phyloP scores from a whole-genome alignment of 202 grass and related monocot species.

The Dendrocalamus latiflorus region DNA sequence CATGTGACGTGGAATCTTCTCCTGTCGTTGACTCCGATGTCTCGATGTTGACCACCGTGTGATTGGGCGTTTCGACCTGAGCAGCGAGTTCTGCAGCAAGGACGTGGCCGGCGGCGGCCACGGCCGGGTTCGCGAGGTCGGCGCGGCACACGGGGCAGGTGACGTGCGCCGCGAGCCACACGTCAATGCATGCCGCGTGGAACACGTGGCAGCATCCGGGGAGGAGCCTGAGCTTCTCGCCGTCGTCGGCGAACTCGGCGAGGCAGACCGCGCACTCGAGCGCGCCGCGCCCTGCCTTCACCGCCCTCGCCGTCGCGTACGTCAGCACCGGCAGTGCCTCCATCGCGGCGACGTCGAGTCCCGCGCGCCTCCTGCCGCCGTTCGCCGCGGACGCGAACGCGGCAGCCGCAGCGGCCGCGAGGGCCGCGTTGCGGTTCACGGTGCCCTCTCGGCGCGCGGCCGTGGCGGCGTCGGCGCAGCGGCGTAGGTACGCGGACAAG shows the following conservation, averaged over 20 bases:
- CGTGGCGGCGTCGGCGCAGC: slow-evolving; percentile 29
- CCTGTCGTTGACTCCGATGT: slow-evolving; percentile 20
- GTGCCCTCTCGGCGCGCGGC: not conserved
- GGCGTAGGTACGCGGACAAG: slow-evolving; percentile 62
- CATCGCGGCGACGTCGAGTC: slow-evolving; percentile 49
- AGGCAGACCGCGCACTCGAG: slow-evolving; percentile 90
- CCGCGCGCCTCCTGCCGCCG: not conserved
- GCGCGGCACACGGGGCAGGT: slow-evolving; percentile 96
- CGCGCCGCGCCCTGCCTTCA: slow-evolving; percentile 46
- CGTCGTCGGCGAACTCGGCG: slow-evolving; percentile 55
- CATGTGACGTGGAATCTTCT: too few species aligned
- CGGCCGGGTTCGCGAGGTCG: slow-evolving; percentile 66
- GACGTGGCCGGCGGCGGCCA: slow-evolving; percentile 44
- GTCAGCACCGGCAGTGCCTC: slow-evolving; percentile 70
- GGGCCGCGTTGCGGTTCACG: not conserved
- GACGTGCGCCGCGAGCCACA: slow-evolving; percentile 67
- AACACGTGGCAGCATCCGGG: slow-evolving; percentile 86
- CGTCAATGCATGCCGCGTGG: slow-evolving; percentile 73
- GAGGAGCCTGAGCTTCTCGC: slow-evolving; percentile 70
- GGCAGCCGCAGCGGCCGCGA: slow-evolving; percentile 16
- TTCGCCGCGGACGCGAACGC: slow-evolving; percentile 1
- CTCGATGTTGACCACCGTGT: slow-evolving; percentile 25
- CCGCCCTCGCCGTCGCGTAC: slow-evolving; percentile 49
- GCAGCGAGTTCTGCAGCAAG: slow-evolving; percentile 35
- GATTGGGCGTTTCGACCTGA: not conserved